Conservation (phyloP, 306 rosid species). For the Cucumis hystrix region DNA sequence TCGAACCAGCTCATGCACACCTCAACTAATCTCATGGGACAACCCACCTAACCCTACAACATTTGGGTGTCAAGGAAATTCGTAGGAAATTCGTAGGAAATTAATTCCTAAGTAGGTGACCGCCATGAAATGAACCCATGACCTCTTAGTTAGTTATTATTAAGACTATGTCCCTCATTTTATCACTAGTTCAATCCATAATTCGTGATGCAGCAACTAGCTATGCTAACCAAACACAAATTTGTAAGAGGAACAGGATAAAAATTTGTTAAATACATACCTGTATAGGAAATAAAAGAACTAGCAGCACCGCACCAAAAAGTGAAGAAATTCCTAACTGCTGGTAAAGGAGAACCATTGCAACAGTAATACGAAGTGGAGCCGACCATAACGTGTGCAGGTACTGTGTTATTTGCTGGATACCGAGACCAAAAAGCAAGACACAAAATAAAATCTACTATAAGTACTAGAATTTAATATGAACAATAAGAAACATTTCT, state of each 20-base stretch:
- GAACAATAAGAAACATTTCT: background rate
- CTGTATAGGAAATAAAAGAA: slow-evolving; percentile 38
- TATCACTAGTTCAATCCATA: too few species aligned
- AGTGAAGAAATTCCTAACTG: slow-evolving; percentile 34
- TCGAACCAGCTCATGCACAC: too few species aligned
- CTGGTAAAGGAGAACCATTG: slow-evolving; percentile 34
- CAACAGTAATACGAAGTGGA: slow-evolving; percentile 25
- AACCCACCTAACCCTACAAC: too few species aligned
- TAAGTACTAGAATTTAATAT: background rate
- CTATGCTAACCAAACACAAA: background rate
- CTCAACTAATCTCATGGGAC: too few species aligned
- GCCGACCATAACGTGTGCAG: slow-evolving; percentile 44
- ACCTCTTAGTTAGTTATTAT: too few species aligned
- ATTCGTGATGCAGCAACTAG: background rate
- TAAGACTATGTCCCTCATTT: too few species aligned
- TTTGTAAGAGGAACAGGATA: background rate
- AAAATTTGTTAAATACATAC: slow-evolving; percentile 4
- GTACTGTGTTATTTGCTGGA: slow-evolving; percentile 32
- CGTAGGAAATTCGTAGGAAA: too few species aligned
- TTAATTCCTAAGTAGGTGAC: too few species aligned
- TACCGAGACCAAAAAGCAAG: background rate
- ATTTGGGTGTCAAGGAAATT: too few species aligned
- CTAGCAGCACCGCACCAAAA: slow-evolving; percentile 30
- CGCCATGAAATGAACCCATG: too few species aligned
- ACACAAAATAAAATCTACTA: background rate